Evolutionary conservation across 2,329 filamentous ascomycete species (phyloP), one percentile per base, ranked within the genome.

Genomic region (Metarhizium rileyi): DNA sequence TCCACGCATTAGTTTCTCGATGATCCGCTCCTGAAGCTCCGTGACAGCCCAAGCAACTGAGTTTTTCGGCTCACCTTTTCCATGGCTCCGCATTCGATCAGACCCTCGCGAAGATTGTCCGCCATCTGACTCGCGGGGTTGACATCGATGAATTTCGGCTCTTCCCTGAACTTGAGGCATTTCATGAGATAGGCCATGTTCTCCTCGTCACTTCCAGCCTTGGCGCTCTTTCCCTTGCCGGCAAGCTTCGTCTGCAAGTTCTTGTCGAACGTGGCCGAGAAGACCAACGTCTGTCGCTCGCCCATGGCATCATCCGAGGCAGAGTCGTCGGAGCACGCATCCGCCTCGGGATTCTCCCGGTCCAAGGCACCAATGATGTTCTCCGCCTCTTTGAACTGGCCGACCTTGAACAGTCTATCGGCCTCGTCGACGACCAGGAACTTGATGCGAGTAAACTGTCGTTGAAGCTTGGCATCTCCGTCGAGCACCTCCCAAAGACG

Each of bases 251-350:
- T 87, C 63, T 97, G 91, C 27, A 98, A 70, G 1, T 84, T 84
- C 61, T 90, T 91, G 63, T 95, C 87, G 66, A 98, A 95, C 0
- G 93, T 98, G 0, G 93, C 93, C 0, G 93, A 97, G 66, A 98
- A 98, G 20, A 98, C 89, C 0, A 98, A 77, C 0, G 90, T 97
- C 63, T 98, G 93, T 38, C 91, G 74, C 16, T 77, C 61, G 40
- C 72, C 63, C 10, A 66, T 56, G 6, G 66, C 59, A 0, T 71
- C 67, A 9, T 76, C 72, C 3, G 74, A 69, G 4, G 68, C 66
- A 0, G 72, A 72, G 18, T 77, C 68, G 16, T 77, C 72, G 4
- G 76, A 71, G 3, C 74, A 73, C 5, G 70, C 65, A 6, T 74
- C 73, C 22, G 77, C 73, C 18, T 78, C 74, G 2, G 87, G 84